These are phyloP conservation scores for Heracleum sosnowskyi DNA, from an alignment of 129 eudicot genomes.

Conservation along the genomic window DNA sequence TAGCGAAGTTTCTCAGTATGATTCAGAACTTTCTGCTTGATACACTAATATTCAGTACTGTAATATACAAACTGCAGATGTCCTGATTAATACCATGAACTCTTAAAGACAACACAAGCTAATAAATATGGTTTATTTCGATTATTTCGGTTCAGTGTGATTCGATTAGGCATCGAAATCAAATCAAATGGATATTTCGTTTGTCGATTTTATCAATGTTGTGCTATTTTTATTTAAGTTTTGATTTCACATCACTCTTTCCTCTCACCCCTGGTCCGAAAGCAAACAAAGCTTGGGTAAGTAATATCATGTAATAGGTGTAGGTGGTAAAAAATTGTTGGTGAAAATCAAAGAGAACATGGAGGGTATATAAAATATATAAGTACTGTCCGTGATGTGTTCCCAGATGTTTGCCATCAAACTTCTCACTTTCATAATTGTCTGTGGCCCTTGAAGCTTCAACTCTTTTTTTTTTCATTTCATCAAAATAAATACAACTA, in stretches of 20 bases:
- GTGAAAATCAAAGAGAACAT: conserved; percentile 4
- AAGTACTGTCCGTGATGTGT: conserved; percentile 5
- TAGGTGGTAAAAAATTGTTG: background rate
- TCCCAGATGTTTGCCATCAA: conserved; percentile 6
- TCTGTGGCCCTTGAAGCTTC: conserved; percentile 5
- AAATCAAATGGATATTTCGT: too few relatives aligned
- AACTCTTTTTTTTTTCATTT: background rate
- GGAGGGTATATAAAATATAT: background rate
- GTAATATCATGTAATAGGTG: background rate
- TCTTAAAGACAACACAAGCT: too few relatives aligned
- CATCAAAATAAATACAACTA: background rate
- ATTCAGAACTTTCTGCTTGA: too few relatives aligned
- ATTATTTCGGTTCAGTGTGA: too few relatives aligned
- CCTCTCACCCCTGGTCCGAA: too few relatives aligned
- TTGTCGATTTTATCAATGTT: too few relatives aligned
- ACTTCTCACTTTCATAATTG: conserved; percentile 1
- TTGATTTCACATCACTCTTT: too few relatives aligned
- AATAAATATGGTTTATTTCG: background rate
- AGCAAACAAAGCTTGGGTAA: too few relatives aligned
- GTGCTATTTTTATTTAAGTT: too few relatives aligned
- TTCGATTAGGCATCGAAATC: too few relatives aligned
- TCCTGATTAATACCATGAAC: background rate
- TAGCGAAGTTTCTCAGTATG: background rate
- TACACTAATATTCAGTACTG: too few relatives aligned
- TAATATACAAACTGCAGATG: background rate